Conservation (phyloP, 306 rosid genomes). For the Cucumis cinereus region DNA sequence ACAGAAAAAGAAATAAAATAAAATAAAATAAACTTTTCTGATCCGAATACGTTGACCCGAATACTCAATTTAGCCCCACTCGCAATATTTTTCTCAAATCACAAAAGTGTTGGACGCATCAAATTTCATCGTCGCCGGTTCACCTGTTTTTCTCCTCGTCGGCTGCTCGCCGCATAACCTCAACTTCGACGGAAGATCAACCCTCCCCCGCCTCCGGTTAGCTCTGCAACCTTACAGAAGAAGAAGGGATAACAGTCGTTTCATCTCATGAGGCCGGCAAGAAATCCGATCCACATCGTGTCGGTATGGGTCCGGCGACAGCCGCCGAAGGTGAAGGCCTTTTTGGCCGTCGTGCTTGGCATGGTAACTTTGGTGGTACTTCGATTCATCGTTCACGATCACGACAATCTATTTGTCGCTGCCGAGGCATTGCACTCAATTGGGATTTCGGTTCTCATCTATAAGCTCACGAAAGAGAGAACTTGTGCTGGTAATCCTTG, state of each 20-base stretch:
- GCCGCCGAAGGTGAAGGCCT: constrained; percentile 87
- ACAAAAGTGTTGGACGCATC: too few species aligned
- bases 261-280: constrained; percentile 45
- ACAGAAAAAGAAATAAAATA: too few species aligned
- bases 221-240: neutral
- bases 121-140: too few species aligned
- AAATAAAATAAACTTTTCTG: too few species aligned
- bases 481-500: constrained; percentile 63
- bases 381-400: constrained; percentile 77
- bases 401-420: constrained; percentile 84
- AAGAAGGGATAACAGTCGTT: neutral
- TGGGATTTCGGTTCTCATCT: constrained; percentile 77
- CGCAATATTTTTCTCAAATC: too few species aligned
- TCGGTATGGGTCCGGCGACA: constrained; percentile 68
- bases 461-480: constrained; percentile 81
- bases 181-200: constrained; percentile 22
- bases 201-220: neutral
- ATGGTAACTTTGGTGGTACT: constrained; percentile 71
- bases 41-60: too few species aligned
- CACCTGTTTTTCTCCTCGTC: neutral
- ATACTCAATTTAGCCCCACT: too few species aligned
- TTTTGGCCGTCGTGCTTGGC: constrained; percentile 67
- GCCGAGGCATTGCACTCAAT: constrained; percentile 87
- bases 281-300: constrained; percentile 42
- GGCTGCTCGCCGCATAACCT: constrained; percentile 20